Evolutionary conservation across 768 basidiomycete species (phyloP), one percentile per base, ranked within the genome.

Genomic region (Hypholoma fasciculare): DNA sequence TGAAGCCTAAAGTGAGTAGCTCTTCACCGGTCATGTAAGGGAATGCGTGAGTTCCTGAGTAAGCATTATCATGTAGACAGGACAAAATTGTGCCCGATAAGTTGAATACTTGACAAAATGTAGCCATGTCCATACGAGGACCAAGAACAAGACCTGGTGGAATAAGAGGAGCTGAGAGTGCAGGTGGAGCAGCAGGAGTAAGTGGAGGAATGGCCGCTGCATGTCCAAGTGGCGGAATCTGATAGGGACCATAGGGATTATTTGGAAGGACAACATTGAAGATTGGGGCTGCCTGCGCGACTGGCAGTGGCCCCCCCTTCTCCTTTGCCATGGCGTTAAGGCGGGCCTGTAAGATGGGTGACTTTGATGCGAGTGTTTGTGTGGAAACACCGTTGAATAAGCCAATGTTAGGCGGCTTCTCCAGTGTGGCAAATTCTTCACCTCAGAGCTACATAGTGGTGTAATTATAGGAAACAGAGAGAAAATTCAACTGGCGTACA

Each of bases 1-100:
- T 57, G 61, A 69, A 69, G 0, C 56, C 63, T 63, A 68, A 65
- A 13, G 38, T 42, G 17, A 34, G 48, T 5, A 71, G 58, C 14
- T 69, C 59, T 0, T 27, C 40, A 4, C 61, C 46, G 8, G 54
- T 52, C 1, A 66, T 59, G 26, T 63, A 64, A 11, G 49, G 7
- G 38, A 66, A 65, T 1, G 62, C 54, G 34, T 56, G 56, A 0
- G 62, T 66, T 3, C 55, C 53, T 8, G 65, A 56, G 30, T 53
- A 61, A 27, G 56, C 56, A 13, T 61, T 40, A 3, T 61, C 51
- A 14, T 34, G 7, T 16, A 67, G 55, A 13, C 46, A 54, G 0
- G 52, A 43, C 16, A 23, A 42, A 34, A 67, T 60, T 23, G 13
- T 40, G n/a, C 20, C n/a, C 2, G 60, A 47, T 2, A 59, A 44